Conservation (phyloP, 176 grass and related monocot species). For the Guadua angustifolia region DNA sequence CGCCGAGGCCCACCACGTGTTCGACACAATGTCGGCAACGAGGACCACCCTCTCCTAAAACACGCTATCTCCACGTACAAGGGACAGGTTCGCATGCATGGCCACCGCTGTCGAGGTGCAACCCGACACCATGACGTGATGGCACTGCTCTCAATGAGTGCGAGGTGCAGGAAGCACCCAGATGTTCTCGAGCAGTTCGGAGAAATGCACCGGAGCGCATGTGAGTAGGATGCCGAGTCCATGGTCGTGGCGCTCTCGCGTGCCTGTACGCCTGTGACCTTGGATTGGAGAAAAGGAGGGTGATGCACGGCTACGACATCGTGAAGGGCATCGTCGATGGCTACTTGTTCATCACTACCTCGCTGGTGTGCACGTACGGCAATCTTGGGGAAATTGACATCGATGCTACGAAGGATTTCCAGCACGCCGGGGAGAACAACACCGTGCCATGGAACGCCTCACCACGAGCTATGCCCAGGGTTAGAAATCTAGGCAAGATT, state of each 20-base stretch:
- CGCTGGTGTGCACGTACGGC: conserved; percentile 70
- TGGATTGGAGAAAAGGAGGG: conserved; percentile 49
- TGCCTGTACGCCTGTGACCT: conserved; percentile 42
- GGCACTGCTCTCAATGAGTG: conserved; percentile 55
- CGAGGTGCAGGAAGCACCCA: conserved; percentile 48
- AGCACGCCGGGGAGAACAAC: conserved; percentile 16
- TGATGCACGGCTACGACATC: conserved; percentile 52
- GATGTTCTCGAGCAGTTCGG: conserved; percentile 49
- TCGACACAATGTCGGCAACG: conserved; percentile 55
- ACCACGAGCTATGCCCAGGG: conserved; percentile 61
- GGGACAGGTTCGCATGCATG: conserved; percentile 46
- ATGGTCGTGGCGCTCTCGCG: conserved; percentile 55
- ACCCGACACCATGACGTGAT: conserved; percentile 61
- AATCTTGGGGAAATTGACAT: conserved; percentile 53
- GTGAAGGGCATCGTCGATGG: conserved; percentile 39
- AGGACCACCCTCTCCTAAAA: conserved; percentile 53
- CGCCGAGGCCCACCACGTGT: conserved; percentile 42
- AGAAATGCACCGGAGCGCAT: conserved; percentile 44
- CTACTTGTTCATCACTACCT: conserved; percentile 62
- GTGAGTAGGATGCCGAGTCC: conserved; percentile 54
- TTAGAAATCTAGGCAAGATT: no score
- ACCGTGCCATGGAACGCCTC: conserved; percentile 62
- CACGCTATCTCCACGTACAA: conserved; percentile 18
- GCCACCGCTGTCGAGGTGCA: neutral
- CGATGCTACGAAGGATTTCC: conserved; percentile 46